A percentile compares a stretch with the other conserved stretches of the same genome.
These are phyloP conservation scores for Cyberlindnera mrakii DNA, from an alignment of 805 yeast genomes.

Conservation along the genomic window DNA sequence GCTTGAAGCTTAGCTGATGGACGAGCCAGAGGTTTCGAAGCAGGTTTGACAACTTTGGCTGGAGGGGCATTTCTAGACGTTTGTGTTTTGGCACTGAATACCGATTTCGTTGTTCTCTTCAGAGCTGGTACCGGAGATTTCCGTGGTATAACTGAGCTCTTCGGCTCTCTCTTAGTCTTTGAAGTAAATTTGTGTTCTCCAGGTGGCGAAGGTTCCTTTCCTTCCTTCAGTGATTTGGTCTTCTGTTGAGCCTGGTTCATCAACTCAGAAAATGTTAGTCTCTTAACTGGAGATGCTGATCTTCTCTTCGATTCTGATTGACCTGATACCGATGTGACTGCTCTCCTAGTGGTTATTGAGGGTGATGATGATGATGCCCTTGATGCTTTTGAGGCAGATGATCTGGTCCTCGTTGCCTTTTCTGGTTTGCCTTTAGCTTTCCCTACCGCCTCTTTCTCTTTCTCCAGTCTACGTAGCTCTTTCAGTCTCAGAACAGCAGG, in stretches of 20 bases:
- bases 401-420: not conserved
- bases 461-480: slow-evolving; percentile 57
- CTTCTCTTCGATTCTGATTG: slow-evolving; percentile 5
- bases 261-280: slow-evolving; percentile 47
- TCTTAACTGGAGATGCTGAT: slow-evolving; percentile 28
- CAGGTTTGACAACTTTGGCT: not conserved
- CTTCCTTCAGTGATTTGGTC: slow-evolving; percentile 9
- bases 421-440: slow-evolving; percentile 2
- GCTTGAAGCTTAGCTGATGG: slow-evolving; percentile 52
- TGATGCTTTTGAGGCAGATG: not conserved
- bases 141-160: slow-evolving; percentile 3
- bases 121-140: slow-evolving; percentile 4
- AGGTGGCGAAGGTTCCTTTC: slow-evolving; percentile 17
- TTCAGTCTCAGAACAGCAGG: slow-evolving; percentile 69
- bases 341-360: not conserved
- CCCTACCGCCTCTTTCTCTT: slow-evolving; percentile 25
- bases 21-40: slow-evolving; percentile 35
- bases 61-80: not conserved
- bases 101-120: not conserved
- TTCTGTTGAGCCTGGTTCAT: slow-evolving; percentile 51
- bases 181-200: slow-evolving; percentile 5
- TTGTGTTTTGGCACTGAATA: not conserved
- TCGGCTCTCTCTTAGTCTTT: slow-evolving; percentile 6
- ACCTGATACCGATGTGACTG: not conserved
- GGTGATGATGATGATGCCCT: not conserved